A percentile compares a stretch with the other conserved stretches of the same genome.
These are phyloP conservation scores for Prunus mira DNA, from an alignment of 306 rosid genomes.

Conservation along the genomic window DNA sequence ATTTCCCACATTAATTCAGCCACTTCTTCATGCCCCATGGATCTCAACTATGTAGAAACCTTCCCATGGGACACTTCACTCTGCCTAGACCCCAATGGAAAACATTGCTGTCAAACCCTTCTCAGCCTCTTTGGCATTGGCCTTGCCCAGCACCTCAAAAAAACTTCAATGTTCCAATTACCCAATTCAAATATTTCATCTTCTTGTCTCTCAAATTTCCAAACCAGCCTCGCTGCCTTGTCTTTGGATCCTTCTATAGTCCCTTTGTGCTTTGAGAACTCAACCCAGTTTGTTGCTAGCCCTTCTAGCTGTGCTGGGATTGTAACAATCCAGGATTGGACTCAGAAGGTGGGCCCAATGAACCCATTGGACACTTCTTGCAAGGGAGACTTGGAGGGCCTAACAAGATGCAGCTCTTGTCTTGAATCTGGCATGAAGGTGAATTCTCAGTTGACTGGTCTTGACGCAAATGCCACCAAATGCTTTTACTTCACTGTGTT, in stretches of 20 bases:
- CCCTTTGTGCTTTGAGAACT: constrained; percentile 41
- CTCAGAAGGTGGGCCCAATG: constrained; percentile 27
- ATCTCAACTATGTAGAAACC: constrained; percentile 60
- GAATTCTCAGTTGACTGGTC: constrained; percentile 16
- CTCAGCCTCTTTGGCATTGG: constrained; percentile 63
- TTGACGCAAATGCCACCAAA: constrained; percentile 32
- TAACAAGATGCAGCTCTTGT: constrained; percentile 43
- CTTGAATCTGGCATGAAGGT: constrained; percentile 46
- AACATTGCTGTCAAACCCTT: constrained; percentile 64
- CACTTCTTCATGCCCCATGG: constrained; percentile 55
- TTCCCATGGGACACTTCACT: constrained; percentile 73
- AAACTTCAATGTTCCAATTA: constrained; percentile 49
- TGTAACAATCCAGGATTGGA: constrained; percentile 46
- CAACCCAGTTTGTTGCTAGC: constrained; percentile 49
- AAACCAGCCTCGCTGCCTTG: constrained; percentile 30
- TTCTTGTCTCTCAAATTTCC: constrained; percentile 50
- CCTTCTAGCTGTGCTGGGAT: constrained; percentile 57
- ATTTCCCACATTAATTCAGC: neutral
- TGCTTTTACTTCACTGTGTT: constrained; percentile 50
- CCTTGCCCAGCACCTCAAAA: constrained; percentile 56
- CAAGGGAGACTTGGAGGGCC: constrained; percentile 37
- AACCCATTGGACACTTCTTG: constrained; percentile 44
- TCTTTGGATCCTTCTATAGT: constrained; percentile 36
- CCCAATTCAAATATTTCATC: constrained; percentile 44
- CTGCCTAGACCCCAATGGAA: constrained; percentile 33